Evolutionary conservation across 768 basidiomycete genomes (phyloP), one percentile per base, ranked within the genome.

Genomic region (Agaricus sinodeliciosus): DNA sequence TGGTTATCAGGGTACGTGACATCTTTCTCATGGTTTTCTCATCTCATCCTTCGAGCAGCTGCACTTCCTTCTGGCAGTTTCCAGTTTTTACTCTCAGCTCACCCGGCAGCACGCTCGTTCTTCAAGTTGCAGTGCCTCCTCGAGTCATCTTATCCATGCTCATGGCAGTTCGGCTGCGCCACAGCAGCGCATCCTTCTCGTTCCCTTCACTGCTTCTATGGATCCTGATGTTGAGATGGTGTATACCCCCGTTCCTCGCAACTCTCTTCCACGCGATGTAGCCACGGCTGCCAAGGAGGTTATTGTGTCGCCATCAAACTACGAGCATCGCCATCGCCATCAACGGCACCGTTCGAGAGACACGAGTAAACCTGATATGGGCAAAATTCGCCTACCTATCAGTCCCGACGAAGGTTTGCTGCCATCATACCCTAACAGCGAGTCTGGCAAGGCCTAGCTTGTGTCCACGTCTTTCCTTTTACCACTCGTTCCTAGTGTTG

Each of bases 1-100:
- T 85, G 51, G 75, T 86, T 59, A 65, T 88, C 48, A 74, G 87
- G 58, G 87, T 90, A 64, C 66, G 83, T 73, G 31, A 31, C 11
- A 27, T 51, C 50, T 25, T 43, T 39, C 31, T 15, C 15, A 15
- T 28, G 41, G 9, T 42, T 48, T 27, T 51, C 28, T 44, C 28
- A 37, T 16, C 13, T 52, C 37, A 56, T 47, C 36, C 39, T 45
- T 40, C 16, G 4, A 51, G 41, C 57, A 89, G 87, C 73, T 90
- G 48, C 88, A 90, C 65, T 86, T 88, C 67, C 77, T 90, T 34
- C 73, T 90, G 55, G 79, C 85, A 2, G 75, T 91, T 9, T 79
- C 85, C 6, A 84, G 77, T 47, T 81, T 82, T 58, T 83, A 87
- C 64, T 67, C 74, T 7, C 72, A 78, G 41, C 69, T 89, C 35